phyloP scores from a whole-genome alignment of 2,329 filamentous ascomycete genomes.

The Venturiaceae sp. region DNA sequence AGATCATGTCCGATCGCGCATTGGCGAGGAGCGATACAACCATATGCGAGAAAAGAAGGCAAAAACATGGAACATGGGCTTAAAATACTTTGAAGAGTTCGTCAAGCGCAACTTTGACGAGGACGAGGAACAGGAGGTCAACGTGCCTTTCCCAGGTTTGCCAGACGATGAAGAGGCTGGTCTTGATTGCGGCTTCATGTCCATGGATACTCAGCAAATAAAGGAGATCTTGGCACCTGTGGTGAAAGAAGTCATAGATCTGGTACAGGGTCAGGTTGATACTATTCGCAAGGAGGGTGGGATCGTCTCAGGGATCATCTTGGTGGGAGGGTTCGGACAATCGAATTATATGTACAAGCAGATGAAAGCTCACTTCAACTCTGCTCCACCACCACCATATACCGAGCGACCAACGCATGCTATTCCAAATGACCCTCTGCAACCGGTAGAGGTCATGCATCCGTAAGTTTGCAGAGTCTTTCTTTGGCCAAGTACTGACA shows the following conservation, averaged over 20 bases:
- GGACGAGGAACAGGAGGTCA: constrained; percentile 67
- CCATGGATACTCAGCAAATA: constrained; percentile 60
- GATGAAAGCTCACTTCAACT: constrained; percentile 59
- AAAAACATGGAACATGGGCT: constrained; percentile 64
- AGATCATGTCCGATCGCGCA: constrained; percentile 59
- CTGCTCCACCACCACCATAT: constrained; percentile 43
- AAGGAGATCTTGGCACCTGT: constrained; percentile 70
- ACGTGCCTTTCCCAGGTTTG: constrained; percentile 67
- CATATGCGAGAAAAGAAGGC: constrained; percentile 70
- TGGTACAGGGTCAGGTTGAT: constrained; percentile 34
- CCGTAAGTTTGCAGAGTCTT: constrained; percentile 26
- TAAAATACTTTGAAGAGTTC: constrained; percentile 75
- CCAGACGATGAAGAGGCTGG: constrained; percentile 67
- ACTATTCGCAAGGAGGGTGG: constrained; percentile 28
- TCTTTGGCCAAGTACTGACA: neutral
- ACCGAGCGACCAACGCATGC: constrained; percentile 62
- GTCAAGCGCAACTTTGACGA: constrained; percentile 78
- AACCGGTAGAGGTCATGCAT: constrained; percentile 69
- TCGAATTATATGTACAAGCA: constrained; percentile 65
- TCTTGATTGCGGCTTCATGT: constrained; percentile 65
- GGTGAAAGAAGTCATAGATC: constrained; percentile 42
- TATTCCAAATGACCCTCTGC: constrained; percentile 38
- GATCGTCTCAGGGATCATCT: constrained; percentile 54
- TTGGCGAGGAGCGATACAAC: constrained; percentile 58
- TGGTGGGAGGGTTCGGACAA: constrained; percentile 75